These are phyloP conservation scores for Macroventuria anomochaeta DNA, from an alignment of 2,329 filamentous ascomycete genomes.

Conservation along the genomic window DNA sequence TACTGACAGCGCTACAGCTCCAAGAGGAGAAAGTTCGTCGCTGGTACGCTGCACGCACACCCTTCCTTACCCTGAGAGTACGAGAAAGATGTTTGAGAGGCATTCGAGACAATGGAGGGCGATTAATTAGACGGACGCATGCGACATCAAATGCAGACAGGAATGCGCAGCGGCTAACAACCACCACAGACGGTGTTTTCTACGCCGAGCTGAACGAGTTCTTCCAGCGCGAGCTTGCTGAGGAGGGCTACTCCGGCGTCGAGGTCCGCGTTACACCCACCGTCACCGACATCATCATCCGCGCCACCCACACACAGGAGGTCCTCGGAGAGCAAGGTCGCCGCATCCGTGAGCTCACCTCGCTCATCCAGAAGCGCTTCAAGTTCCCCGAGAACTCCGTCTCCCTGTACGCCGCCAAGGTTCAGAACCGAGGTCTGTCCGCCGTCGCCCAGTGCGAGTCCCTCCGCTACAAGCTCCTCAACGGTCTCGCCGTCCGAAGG, in stretches of 20 bases:
- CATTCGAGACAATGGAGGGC: slow-evolving; percentile 10
- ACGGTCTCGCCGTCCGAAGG: slow-evolving; percentile 97
- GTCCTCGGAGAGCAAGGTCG: slow-evolving; percentile 99
- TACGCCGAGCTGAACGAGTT: slow-evolving; percentile 99
- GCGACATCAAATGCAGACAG: slow-evolving; percentile 6
- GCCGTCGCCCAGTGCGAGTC: slow-evolving; percentile 99
- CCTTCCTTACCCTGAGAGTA: slow-evolving; percentile 12
- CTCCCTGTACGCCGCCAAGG: slow-evolving; percentile 99
- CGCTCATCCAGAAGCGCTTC: slow-evolving; percentile 99
- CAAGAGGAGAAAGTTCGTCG: slow-evolving; percentile 78
- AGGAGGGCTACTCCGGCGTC: slow-evolving; percentile 99
- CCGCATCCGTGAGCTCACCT: slow-evolving; percentile 99
- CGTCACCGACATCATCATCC: slow-evolving; percentile 99
- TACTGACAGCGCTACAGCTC: slow-evolving; percentile 63
- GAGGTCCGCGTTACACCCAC: slow-evolving; percentile 99
- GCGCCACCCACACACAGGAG: slow-evolving; percentile 99
- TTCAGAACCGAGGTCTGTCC: slow-evolving; percentile 99
- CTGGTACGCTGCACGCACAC: slow-evolving; percentile 49
- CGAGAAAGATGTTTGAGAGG: slow-evolving; percentile 6
- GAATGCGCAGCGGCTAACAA: slow-evolving; percentile 31
- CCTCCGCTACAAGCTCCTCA: slow-evolving; percentile 99
- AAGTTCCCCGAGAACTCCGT: slow-evolving; percentile 99
- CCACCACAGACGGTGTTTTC: slow-evolving; percentile 86
- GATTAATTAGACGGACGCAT: slow-evolving; percentile 4
- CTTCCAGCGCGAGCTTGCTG: slow-evolving; percentile 99